Percentiles rank a stretch among this genome's conserved stretches.
Evolutionary conservation across 306 rosid species (phyloP).

Genomic region (Gastrolobium bilobum): DNA sequence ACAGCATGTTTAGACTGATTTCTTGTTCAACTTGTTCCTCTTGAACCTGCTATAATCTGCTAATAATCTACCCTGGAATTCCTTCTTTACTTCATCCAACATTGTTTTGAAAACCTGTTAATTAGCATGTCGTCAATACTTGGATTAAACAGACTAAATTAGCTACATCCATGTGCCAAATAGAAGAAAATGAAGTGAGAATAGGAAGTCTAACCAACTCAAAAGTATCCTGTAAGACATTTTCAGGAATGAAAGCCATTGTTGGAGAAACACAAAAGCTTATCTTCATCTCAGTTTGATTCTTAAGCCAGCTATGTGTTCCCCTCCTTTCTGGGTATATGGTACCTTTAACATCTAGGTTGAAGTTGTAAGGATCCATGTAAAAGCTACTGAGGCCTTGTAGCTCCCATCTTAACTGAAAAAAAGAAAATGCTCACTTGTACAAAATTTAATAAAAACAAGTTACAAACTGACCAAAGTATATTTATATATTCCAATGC

Average conservation of each 20-base stretch:
- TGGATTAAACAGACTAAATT: slow-evolving; percentile 16
- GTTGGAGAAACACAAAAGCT: slow-evolving; percentile 46
- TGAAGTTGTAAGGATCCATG: slow-evolving; percentile 30
- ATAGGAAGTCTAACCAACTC: slow-evolving; percentile 47
- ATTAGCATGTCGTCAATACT: not conserved
- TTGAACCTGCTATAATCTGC: slow-evolving; percentile 63
- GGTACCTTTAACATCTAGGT: slow-evolving; percentile 41
- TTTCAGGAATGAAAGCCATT: slow-evolving; percentile 51
- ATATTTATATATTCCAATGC: not conserved
- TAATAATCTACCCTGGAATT: slow-evolving; percentile 47
- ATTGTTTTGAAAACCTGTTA: slow-evolving; percentile 54
- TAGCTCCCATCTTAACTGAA: slow-evolving; percentile 57
- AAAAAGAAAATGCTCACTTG: not conserved
- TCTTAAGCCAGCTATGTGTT: slow-evolving; percentile 49
- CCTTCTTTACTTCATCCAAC: slow-evolving; percentile 50
- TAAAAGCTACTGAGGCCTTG: slow-evolving; percentile 28
- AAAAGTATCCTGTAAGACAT: not conserved
- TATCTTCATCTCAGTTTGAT: slow-evolving; percentile 48
- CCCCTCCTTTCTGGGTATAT: slow-evolving; percentile 58
- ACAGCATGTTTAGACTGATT: slow-evolving; percentile 8
- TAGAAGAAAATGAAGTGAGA: not conserved
- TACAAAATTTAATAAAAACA: not conserved
- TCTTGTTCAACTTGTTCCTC: slow-evolving; percentile 46
- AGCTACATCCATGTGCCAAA: slow-evolving; percentile 8
- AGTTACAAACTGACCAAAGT: slow-evolving; percentile 3